Evolutionary conservation across 371 early-diverging fungal species (phyloP).

Genomic region (Haplosporangium sp.): DNA sequence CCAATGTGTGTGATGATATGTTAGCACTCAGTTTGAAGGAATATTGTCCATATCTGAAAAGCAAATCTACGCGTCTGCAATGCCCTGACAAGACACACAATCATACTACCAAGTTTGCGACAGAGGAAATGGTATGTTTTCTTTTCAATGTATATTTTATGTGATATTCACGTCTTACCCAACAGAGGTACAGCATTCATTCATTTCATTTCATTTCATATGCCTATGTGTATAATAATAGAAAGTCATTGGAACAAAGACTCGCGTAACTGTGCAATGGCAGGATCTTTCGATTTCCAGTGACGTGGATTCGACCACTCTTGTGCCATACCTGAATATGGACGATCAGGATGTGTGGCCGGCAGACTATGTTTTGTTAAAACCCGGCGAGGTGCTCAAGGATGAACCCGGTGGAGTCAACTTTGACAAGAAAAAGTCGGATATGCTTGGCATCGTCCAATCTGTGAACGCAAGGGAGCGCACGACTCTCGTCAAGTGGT

Average conservation of each 20-base stretch:
- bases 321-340: slow-evolving; percentile 58
- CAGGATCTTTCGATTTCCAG: slow-evolving; percentile 57
- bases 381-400: slow-evolving; percentile 47
- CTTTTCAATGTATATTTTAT: neutral
- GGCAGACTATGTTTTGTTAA: slow-evolving; percentile 53
- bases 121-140: slow-evolving; percentile 45
- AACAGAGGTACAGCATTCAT: too few species aligned
- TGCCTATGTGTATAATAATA: slow-evolving; percentile 6
- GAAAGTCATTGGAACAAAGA: slow-evolving; percentile 56
- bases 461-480: slow-evolving; percentile 55
- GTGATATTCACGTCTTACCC: neutral
- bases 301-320: slow-evolving; percentile 39
- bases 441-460: slow-evolving; percentile 57
- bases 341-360: slow-evolving; percentile 67
- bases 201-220: neutral
- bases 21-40: slow-evolving; percentile 25
- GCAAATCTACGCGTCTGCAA: slow-evolving; percentile 32
- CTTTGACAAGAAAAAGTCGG: slow-evolving; percentile 46
- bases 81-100: slow-evolving; percentile 38
- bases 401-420: slow-evolving; percentile 45
- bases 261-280: slow-evolving; percentile 59
- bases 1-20: neutral
- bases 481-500: slow-evolving; percentile 59
- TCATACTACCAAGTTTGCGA: slow-evolving; percentile 36
- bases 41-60: slow-evolving; percentile 42